Evolutionary conservation across 2,329 filamentous ascomycete species (phyloP), one percentile per base, ranked within the genome.

Genomic region (Macroventuria anomochaeta): DNA sequence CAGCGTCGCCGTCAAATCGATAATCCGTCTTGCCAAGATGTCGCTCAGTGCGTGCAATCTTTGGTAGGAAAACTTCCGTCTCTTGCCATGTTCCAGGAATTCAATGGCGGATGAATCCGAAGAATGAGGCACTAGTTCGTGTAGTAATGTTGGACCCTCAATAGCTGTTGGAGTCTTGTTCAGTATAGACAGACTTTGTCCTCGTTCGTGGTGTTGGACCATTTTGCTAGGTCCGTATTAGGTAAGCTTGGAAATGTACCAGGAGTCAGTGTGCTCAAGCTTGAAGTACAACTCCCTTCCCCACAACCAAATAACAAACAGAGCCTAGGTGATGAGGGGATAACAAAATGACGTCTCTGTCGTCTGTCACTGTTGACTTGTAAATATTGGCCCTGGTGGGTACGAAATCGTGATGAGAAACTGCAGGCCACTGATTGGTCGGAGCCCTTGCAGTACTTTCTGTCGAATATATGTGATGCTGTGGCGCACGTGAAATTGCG

Each of bases 31-130:
- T 13, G 88, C 86, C 29, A 92, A 74, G 3, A 62, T 63, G 42
- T 84, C 76, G 8, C 88, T 85, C 25, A 80, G 76, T 23, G 68
- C 61, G 67, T 93, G 86, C 18, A 95, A 76, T 34, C 86, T 74
- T 8, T 69, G 50, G 68, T 93, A 96, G 0, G 86, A 85, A 36
- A 90, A 69, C 1, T 68, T 75, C 8, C 72, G 74, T 23, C 75
- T 76, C 23, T 66, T 68, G 23, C 83, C 76, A 37, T 77, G 62
- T 53, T 79, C 75, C 25, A 85, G 77, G 67, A 86, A 89, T 51
- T 92, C 88, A 57, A 93, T 81, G 7, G 89, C 89, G 5, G 67
- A 51, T 21, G 43, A 63, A 38, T 73, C 55, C 29, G 75, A 63
- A 21, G 71, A 60, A 50, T 65, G 66, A 21, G 78, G 74, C 41